phyloP scores from a whole-genome alignment of 306 rosid species.

The Oemleria cerasiformis region DNA sequence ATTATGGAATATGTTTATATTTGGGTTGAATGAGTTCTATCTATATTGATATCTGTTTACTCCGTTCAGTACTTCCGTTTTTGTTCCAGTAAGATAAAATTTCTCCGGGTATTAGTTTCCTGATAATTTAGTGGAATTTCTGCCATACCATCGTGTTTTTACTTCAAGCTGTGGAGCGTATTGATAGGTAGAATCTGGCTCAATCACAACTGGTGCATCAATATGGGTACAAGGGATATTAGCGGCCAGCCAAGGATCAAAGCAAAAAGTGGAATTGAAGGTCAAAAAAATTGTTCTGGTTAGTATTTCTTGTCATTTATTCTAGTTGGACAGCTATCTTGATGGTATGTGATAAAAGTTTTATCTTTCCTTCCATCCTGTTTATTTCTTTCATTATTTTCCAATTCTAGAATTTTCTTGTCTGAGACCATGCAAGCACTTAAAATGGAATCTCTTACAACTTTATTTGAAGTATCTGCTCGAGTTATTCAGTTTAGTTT shows the following conservation, averaged over 20 bases:
- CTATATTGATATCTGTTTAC: not conserved
- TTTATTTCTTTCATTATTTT: not conserved
- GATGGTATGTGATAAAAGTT: not conserved
- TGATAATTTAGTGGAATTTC: not conserved
- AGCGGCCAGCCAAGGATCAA: slow-evolving; percentile 82
- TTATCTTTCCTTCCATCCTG: too few species aligned
- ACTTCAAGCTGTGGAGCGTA: slow-evolving; percentile 38
- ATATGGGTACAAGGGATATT: slow-evolving; percentile 81
- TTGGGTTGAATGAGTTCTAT: not conserved
- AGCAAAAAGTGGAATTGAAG: slow-evolving; percentile 91
- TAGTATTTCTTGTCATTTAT: slow-evolving; percentile 33
- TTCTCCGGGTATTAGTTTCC: not conserved
- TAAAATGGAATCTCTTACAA: not conserved
- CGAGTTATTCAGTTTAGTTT: too few species aligned
- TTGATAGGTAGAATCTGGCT: slow-evolving; percentile 75
- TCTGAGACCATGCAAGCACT: not conserved
- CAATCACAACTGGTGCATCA: slow-evolving; percentile 80
- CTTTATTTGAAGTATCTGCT: not conserved
- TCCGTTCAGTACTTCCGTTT: not conserved
- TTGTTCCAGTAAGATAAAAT: not conserved
- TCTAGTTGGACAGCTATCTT: not conserved
- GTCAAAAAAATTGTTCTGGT: slow-evolving; percentile 76
- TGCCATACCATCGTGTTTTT: slow-evolving; percentile 21
- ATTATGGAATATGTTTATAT: not conserved
- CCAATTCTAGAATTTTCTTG: not conserved